A percentile compares a stretch with the other conserved stretches of the same genome.
Evolutionary conservation across 129 eudicot genomes (phyloP).

Genomic region (Kitagawia praeruptora): DNA sequence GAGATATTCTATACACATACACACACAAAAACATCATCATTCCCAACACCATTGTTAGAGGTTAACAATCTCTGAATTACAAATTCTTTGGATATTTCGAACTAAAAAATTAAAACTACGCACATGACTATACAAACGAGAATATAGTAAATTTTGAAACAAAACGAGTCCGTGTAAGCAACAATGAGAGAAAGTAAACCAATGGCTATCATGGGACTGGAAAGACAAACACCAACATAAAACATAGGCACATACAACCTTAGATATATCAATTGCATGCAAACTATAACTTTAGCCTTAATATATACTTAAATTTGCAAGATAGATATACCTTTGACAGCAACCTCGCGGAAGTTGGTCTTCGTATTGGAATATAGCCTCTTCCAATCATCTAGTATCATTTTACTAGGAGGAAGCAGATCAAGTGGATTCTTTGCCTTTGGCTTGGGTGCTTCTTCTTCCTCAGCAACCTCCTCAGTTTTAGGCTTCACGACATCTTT

Average conservation of each 20-base stretch:
- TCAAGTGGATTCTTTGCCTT: slow-evolving; percentile 95
- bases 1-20: neutral
- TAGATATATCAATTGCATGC: neutral
- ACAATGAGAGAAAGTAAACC: neutral
- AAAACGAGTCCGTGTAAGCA: too few species aligned
- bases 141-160: neutral
- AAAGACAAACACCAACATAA: neutral
- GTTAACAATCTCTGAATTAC: too few species aligned
- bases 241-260: neutral
- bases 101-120: neutral
- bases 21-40: too few species aligned
- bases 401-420: slow-evolving; percentile 80
- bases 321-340: slow-evolving; percentile 59
- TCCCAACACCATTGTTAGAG: too few species aligned
- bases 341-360: slow-evolving; percentile 94
- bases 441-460: slow-evolving; percentile 95
- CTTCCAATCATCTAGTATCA: slow-evolving; percentile 97
- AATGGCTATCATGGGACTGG: neutral
- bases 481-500: slow-evolving; percentile 40
- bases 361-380: slow-evolving; percentile 96
- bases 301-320: neutral
- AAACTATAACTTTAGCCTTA: too few species aligned
- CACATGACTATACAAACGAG: neutral
- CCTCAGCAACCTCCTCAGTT: slow-evolving; percentile 33
- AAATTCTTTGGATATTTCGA: neutral